Evolutionary conservation across 495 filamentous ascomycete species (phyloP).

Genomic region (Penicillium psychrofluorescens): DNA sequence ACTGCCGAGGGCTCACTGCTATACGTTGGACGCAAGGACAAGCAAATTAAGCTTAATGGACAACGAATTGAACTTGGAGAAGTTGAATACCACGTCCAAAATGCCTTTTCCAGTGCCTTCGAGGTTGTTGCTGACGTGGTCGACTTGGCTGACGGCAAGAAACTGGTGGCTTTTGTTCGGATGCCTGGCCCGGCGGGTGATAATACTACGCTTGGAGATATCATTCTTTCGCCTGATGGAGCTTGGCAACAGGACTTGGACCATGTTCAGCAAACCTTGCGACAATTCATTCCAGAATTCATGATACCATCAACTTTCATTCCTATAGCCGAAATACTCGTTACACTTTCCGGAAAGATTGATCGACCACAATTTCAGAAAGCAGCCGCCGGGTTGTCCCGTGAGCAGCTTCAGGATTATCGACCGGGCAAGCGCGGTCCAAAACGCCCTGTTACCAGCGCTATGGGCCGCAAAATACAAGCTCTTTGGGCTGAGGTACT

Average conservation of each 20-base stretch:
- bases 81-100: not conserved
- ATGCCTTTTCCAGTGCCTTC: not conserved
- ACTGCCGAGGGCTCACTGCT: not conserved
- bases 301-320: not conserved
- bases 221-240: not conserved
- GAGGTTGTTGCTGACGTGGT: not conserved
- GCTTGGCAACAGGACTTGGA: not conserved
- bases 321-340: not conserved
- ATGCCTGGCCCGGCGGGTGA: not conserved
- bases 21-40: not conserved
- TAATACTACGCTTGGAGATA: not conserved
- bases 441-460: not conserved
- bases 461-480: not conserved
- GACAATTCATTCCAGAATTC: not conserved
- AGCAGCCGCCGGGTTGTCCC: not conserved
- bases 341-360: not conserved
- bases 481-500: not conserved
- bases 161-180: not conserved
- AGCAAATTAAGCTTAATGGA: not conserved
- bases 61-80: not conserved
- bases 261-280: not conserved
- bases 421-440: not conserved
- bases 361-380: not conserved
- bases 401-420: not conserved
- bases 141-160: not conserved